A percentile compares a stretch with the other conserved stretches of the same genome.
Evolutionary conservation across 139 green algal species (phyloP).

Genomic region (Chlorella vulgaris): DNA sequence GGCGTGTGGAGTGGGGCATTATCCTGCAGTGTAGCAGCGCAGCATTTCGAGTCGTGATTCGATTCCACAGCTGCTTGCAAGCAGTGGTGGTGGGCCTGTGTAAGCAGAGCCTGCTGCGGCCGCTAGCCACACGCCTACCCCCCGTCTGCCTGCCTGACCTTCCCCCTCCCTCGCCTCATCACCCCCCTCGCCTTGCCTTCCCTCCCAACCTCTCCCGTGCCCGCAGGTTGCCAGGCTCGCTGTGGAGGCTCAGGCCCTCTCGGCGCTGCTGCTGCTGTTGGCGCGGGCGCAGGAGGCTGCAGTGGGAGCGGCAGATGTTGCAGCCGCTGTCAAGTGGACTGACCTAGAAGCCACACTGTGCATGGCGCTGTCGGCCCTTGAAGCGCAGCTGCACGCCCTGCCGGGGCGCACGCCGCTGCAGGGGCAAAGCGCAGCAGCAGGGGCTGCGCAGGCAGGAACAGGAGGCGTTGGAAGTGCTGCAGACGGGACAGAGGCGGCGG

Average conservation of each 20-base stretch:
- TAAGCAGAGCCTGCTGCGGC: no score
- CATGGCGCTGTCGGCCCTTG: neutral
- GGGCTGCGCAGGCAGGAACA: neutral
- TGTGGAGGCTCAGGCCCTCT: slow-evolving; percentile 18
- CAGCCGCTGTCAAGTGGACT: slow-evolving; percentile 34
- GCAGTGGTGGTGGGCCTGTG: no score
- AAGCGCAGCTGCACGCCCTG: slow-evolving; percentile 20
- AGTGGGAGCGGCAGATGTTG: slow-evolving; percentile 4
- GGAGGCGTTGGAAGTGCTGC: no score
- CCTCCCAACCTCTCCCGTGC: no score
- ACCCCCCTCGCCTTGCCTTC: no score
- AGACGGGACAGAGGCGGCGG: neutral
- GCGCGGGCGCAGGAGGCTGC: slow-evolving; percentile 42
- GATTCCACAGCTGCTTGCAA: no score
- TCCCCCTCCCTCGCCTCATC: no score
- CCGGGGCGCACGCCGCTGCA: neutral
- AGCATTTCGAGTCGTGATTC: no score
- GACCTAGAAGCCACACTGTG: slow-evolving; percentile 37
- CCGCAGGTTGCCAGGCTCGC: slow-evolving; percentile 25
- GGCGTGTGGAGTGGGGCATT: no score
- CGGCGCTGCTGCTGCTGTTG: slow-evolving; percentile 29
- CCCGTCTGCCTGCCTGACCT: no score
- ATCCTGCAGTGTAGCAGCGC: no score
- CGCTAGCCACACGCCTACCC: no score
- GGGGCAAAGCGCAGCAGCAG: neutral